These are phyloP conservation scores for Coccinonectria pachysandricola DNA, from an alignment of 2,329 filamentous ascomycete species.

Conservation along the genomic window DNA sequence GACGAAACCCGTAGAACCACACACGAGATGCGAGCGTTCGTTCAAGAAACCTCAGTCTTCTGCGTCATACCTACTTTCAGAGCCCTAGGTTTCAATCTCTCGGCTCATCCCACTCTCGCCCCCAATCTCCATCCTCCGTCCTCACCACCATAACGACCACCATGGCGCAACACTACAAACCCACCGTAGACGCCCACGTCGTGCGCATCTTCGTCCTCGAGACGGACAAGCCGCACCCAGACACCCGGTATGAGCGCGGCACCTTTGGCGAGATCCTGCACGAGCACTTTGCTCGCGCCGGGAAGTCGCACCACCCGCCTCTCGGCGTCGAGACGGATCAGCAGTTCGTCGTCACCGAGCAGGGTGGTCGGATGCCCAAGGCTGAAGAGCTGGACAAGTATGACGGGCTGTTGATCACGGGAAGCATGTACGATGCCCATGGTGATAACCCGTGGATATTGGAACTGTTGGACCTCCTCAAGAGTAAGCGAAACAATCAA, in stretches of 20 bases:
- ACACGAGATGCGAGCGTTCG: no score
- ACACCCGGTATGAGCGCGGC: constrained; percentile 38
- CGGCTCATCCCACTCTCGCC: no score
- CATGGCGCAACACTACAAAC: constrained; percentile 19
- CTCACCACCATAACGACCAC: no score
- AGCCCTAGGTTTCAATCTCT: no score
- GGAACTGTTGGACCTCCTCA: constrained; percentile 50
- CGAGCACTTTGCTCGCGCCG: constrained; percentile 39
- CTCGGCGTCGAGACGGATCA: constrained; percentile 44
- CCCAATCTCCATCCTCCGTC: no score
- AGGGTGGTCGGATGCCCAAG: constrained; percentile 35
- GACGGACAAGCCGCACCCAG: constrained; percentile 44
- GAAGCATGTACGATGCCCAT: constrained; percentile 59
- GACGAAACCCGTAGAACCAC: no score
- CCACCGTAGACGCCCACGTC: constrained; percentile 14
- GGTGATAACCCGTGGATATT: constrained; percentile 64
- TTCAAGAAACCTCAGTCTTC: no score
- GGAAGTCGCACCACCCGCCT: constrained; percentile 40
- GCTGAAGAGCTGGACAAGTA: constrained; percentile 46
- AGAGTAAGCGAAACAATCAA: no score
- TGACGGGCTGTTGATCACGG: constrained; percentile 66
- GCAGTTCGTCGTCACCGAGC: constrained; percentile 41
- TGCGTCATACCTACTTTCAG: no score
- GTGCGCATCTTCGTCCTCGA: constrained; percentile 43
- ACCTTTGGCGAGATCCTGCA: constrained; percentile 45